phyloP scores from a whole-genome alignment of 140 eudicot genomes.

The Bidens hawaiensis region DNA sequence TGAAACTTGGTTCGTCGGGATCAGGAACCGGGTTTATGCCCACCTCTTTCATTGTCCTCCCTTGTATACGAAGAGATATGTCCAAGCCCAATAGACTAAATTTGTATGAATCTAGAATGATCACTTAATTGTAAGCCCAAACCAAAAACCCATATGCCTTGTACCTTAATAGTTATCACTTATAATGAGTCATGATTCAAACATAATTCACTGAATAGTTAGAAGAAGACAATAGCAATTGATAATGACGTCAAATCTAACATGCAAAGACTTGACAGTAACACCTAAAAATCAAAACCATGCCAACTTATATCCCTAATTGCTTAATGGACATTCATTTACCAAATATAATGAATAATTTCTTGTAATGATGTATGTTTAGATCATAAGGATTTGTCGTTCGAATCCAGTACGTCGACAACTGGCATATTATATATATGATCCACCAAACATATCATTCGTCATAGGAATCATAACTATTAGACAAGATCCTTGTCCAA shows the following conservation, averaged over 20 bases:
- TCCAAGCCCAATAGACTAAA: neutral
- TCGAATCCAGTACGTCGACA: conserved; percentile 7
- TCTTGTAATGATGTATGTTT: conserved; percentile 10
- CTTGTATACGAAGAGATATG: neutral
- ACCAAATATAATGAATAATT: neutral
- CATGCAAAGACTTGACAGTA: neutral
- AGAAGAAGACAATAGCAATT: neutral
- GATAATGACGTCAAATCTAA: neutral
- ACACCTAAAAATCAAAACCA: neutral
- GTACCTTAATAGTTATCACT: neutral
- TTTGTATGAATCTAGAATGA: neutral
- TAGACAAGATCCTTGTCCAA: conserved; percentile 9
- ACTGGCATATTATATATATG: conserved; percentile 9
- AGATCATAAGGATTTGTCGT: conserved; percentile 8
- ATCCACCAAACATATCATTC: conserved; percentile 18
- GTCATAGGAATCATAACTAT: conserved; percentile 14
- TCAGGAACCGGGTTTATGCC: no score
- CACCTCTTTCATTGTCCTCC: no score
- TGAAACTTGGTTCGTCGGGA: no score
- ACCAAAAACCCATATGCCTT: neutral
- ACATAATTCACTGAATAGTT: neutral
- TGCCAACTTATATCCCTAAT: neutral
- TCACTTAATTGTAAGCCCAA: neutral
- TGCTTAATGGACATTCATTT: neutral
- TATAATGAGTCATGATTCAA: neutral